Conservation (phyloP, 768 basidiomycete species). For the Cystofilobasidium capitatum region DNA sequence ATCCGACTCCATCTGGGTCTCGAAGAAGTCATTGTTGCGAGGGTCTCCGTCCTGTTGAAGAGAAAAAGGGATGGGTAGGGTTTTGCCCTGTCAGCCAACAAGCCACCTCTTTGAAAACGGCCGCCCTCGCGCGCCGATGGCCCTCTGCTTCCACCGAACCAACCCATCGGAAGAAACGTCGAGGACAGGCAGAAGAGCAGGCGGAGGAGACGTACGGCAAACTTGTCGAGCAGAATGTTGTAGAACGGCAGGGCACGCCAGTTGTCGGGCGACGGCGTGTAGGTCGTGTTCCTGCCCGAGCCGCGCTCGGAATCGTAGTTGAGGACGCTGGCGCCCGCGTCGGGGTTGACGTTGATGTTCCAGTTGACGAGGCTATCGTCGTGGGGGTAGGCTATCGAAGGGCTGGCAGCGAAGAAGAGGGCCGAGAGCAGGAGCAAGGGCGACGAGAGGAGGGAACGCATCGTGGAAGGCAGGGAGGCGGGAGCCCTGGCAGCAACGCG, state of each 20-base stretch:
- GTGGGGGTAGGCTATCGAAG: slow-evolving; percentile 39
- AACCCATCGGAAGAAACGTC: too few relatives aligned
- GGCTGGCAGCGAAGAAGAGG: background rate
- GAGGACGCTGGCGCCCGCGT: slow-evolving; percentile 52
- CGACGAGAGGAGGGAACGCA: slow-evolving; percentile 1
- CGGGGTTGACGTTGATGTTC: slow-evolving; percentile 69
- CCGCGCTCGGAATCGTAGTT: slow-evolving; percentile 57
- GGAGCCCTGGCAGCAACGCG: too few relatives aligned
- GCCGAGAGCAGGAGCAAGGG: background rate
- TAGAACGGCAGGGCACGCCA: slow-evolving; percentile 53
- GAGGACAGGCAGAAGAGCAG: background rate
- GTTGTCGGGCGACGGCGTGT: slow-evolving; percentile 69
- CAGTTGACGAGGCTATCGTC: slow-evolving; percentile 56
- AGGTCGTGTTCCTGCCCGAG: slow-evolving; percentile 47
- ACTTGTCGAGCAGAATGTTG: slow-evolving; percentile 66
- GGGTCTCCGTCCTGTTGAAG: slow-evolving; percentile 64
- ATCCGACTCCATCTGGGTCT: slow-evolving; percentile 68
- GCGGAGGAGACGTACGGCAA: slow-evolving; percentile 46
- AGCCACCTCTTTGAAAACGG: background rate
- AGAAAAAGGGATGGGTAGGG: background rate
- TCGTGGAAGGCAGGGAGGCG: slow-evolving; percentile 3
- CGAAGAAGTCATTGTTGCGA: slow-evolving; percentile 80
- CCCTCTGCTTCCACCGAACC: background rate
- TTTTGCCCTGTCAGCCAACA: background rate
- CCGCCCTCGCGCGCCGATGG: background rate